Percentiles rank a stretch among this genome's conserved stretches.
Evolutionary conservation across 441 rosid species (phyloP).

Genomic region (Arabidopsis hybrid): DNA sequence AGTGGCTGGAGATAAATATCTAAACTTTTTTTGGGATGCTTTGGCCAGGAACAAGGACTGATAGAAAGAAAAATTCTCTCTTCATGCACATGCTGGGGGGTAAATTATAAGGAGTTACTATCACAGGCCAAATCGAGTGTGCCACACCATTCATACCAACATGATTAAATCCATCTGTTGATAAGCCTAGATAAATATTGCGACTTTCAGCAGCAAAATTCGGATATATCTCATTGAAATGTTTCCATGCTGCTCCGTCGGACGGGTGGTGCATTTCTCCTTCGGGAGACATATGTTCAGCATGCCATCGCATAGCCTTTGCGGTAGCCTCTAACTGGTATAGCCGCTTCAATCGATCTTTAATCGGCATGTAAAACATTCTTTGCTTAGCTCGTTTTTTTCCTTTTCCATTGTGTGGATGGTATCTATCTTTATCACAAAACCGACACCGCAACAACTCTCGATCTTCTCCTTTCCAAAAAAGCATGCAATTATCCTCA

Average conservation of each 20-base stretch:
- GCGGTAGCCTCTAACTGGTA: not conserved
- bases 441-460: not conserved
- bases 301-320: not conserved
- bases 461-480: not conserved
- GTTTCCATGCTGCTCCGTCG: constrained; percentile 8
- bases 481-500: constrained; percentile 8
- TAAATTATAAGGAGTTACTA: not conserved
- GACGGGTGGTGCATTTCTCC: constrained; percentile 10
- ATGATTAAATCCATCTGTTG: constrained; percentile 9
- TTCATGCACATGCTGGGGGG: not conserved
- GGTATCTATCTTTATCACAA: not conserved
- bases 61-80: not conserved
- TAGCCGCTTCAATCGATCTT: not conserved
- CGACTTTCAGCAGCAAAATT: too few species aligned
- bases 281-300: constrained; percentile 1
- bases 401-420: not conserved
- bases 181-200: not conserved
- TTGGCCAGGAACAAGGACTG: not conserved
- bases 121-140: not conserved
- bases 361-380: constrained; percentile 1
- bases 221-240: not conserved
- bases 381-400: not conserved
- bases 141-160: constrained; percentile 17
- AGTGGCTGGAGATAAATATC: too few species aligned
- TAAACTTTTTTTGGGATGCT: not conserved